Conservation (phyloP, 352 stramenopile genomes). For the Blastocystis sp. region DNA sequence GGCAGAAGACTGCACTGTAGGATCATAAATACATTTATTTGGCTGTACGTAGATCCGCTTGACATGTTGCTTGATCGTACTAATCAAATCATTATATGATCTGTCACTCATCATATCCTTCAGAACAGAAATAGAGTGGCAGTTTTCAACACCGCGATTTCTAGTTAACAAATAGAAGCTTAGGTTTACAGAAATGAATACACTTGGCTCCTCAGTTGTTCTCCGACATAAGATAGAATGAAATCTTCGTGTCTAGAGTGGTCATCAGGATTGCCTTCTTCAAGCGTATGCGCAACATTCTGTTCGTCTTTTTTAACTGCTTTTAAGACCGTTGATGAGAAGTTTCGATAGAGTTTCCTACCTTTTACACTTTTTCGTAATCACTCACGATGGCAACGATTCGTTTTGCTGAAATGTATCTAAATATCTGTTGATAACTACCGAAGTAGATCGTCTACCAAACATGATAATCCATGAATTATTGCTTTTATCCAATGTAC, state of each 20-base stretch:
- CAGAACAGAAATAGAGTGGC: not conserved
- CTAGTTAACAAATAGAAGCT: not conserved
- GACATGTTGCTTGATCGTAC: not conserved
- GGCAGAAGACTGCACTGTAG: not conserved
- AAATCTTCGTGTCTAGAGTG: conserved; percentile 29
- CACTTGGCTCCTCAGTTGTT: not conserved
- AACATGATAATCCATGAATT: not conserved
- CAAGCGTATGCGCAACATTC: conserved; percentile 11
- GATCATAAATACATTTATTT: conserved; percentile 26
- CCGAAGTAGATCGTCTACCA: not conserved
- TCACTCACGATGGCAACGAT: not conserved
- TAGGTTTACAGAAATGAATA: not conserved
- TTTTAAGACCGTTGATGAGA: conserved; percentile 14
- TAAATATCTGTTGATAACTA: conserved; percentile 49
- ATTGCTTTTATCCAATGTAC: not conserved
- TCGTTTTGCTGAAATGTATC: conserved; percentile 39
- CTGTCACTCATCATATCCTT: conserved; percentile 1
- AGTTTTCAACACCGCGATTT: conserved; percentile 26
- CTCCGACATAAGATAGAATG: not conserved
- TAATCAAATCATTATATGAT: not conserved
- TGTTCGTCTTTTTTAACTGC: not conserved
- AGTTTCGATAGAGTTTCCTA: not conserved
- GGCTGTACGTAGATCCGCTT: conserved; percentile 33
- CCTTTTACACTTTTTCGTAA: not conserved
- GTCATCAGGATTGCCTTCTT: conserved; percentile 38